Conservation (phyloP, 768 basidiomycete species). For the Lactarius pseudohatsudake region DNA sequence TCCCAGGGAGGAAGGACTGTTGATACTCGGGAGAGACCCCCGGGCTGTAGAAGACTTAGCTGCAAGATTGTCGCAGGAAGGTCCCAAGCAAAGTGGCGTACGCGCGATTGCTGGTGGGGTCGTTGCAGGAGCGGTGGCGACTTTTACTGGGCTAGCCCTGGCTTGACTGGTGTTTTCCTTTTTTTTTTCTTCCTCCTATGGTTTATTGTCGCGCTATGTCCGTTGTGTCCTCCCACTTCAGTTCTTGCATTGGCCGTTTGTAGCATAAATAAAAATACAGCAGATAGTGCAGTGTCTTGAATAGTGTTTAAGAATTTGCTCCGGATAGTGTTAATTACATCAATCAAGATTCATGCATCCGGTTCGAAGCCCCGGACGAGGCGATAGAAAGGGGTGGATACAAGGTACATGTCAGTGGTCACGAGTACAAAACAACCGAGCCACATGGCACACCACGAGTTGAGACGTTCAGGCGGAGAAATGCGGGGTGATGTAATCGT, state of each 20-base stretch:
- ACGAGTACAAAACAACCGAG: neutral
- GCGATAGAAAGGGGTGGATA: conserved; percentile 3
- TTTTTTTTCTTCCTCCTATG: neutral
- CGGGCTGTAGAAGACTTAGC: conserved; percentile 23
- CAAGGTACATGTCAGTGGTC: neutral
- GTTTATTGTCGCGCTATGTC: conserved; percentile 10
- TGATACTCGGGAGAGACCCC: conserved; percentile 27
- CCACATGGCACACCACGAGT: conserved; percentile 1
- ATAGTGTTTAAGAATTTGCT: neutral
- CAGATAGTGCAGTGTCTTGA: neutral
- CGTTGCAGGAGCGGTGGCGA: conserved; percentile 29
- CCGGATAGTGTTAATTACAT: neutral
- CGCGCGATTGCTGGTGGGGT: conserved; percentile 25
- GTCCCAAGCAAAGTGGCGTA: conserved; percentile 8
- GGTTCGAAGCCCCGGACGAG: neutral
- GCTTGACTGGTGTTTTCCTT: conserved; percentile 6
- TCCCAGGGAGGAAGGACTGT: conserved; percentile 18
- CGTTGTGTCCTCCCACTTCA: neutral
- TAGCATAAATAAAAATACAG: conserved; percentile 4
- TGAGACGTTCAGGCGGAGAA: neutral
- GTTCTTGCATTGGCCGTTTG: neutral
- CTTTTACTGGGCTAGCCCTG: conserved; percentile 28
- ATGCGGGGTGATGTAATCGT: neutral
- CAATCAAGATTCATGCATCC: neutral
- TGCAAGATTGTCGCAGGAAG: conserved; percentile 17